Percentiles rank a stretch among this genome's conserved stretches.
phyloP scores from a whole-genome alignment of 257 asterid genomes.

The Plantago major region DNA sequence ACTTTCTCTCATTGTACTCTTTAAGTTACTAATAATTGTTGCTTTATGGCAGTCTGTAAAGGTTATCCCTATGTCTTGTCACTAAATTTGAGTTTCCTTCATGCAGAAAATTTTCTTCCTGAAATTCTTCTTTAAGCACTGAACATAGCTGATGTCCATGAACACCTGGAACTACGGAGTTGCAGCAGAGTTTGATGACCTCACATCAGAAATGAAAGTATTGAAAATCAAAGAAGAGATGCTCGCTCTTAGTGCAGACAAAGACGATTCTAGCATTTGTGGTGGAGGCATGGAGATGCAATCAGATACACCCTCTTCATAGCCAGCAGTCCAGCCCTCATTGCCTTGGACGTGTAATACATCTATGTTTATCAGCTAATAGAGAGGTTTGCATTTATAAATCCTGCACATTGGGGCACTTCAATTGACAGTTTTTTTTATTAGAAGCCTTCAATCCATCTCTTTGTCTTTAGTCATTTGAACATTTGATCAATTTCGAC shows the following conservation, averaged over 20 bases:
- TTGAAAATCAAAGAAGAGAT: conserved; percentile 62
- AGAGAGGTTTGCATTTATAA: too few species aligned
- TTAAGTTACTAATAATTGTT: background rate
- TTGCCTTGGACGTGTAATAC: too few species aligned
- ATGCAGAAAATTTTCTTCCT: conserved; percentile 78
- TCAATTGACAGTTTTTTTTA: too few species aligned
- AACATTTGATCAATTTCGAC: too few species aligned
- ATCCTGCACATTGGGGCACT: too few species aligned
- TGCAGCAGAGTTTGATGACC: conserved; percentile 73
- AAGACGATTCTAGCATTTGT: conserved; percentile 37
- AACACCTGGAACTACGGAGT: conserved; percentile 74
- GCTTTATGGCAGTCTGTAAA: background rate
- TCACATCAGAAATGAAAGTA: conserved; percentile 52
- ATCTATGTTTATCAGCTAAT: too few species aligned
- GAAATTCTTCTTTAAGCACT: conserved; percentile 77
- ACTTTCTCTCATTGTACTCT: background rate
- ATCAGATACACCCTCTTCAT: conserved; percentile 46
- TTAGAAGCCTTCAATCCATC: too few species aligned
- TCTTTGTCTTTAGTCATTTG: too few species aligned
- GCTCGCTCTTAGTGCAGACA: conserved; percentile 38
- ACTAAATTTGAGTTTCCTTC: conserved; percentile 21
- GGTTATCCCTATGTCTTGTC: conserved; percentile 13
- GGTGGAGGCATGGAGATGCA: conserved; percentile 44
- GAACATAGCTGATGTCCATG: conserved; percentile 60
- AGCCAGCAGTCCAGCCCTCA: conserved; percentile 30